Percentiles rank a stretch among this genome's conserved stretches.
phyloP scores from a whole-genome alignment of 169 alveolate genomes.

The Plasmodium knowlesi region DNA sequence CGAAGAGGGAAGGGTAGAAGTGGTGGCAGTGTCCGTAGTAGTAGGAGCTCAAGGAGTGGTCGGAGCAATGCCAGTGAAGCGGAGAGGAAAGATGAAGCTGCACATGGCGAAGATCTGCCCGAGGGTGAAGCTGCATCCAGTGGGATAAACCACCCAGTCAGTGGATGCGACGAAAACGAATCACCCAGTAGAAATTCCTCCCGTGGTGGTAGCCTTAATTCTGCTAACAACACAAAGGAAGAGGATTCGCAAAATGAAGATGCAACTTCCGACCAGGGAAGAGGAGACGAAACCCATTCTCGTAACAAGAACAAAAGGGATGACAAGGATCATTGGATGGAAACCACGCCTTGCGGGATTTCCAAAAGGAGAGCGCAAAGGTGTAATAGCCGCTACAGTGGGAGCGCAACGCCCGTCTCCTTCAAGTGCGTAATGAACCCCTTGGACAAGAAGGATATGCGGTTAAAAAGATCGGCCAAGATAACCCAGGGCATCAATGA shows the following conservation, averaged over 20 bases:
- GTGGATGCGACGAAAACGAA: not conserved
- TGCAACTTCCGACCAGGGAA: not conserved
- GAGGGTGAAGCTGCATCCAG: not conserved
- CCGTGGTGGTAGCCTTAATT: not conserved
- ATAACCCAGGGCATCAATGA: not conserved
- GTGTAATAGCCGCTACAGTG: not conserved
- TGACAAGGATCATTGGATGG: not conserved
- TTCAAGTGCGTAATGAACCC: not conserved
- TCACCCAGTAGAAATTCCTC: not conserved
- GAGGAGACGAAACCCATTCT: not conserved
- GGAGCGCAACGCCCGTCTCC: not conserved
- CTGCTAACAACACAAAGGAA: not conserved
- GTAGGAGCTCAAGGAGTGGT: not conserved
- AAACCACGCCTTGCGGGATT: not conserved
- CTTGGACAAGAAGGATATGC: not conserved
- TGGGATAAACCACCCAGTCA: not conserved
- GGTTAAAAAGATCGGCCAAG: constrained; percentile 12
- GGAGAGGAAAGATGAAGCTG: not conserved
- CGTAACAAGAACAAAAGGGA: no score
- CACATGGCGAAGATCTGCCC: not conserved
- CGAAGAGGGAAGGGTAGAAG: not conserved
- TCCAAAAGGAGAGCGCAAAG: not conserved
- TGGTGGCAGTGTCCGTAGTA: no score
- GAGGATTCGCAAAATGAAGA: not conserved
- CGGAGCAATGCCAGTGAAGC: not conserved